Conservation (phyloP, 2,329 filamentous ascomycete species). For the Tothia fuscella region DNA sequence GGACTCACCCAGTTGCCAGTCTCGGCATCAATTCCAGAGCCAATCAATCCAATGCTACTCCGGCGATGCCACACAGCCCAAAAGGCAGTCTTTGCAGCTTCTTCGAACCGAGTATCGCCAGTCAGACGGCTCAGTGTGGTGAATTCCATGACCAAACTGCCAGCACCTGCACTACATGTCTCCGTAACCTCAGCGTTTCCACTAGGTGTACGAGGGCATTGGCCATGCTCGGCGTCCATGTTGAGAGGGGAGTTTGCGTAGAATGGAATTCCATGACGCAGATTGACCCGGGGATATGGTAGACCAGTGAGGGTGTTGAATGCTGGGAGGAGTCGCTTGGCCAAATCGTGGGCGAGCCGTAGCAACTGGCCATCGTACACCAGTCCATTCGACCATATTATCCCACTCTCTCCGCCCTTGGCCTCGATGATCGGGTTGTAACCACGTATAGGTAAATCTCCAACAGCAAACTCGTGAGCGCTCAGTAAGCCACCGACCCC, state of each 20-base stretch:
- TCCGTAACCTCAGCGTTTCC: slow-evolving; percentile 67
- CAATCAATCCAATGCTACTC: slow-evolving; percentile 76
- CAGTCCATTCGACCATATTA: slow-evolving; percentile 65
- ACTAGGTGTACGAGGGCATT: slow-evolving; percentile 34
- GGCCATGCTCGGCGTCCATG: slow-evolving; percentile 36
- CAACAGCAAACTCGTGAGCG: slow-evolving; percentile 84
- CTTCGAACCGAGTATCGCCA: slow-evolving; percentile 77
- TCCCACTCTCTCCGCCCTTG: slow-evolving; percentile 30
- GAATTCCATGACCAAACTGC: slow-evolving; percentile 87
- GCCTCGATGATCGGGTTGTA: slow-evolving; percentile 45
- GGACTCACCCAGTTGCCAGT: slow-evolving; percentile 78
- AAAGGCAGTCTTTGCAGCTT: slow-evolving; percentile 80
- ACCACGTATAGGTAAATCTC: slow-evolving; percentile 73
- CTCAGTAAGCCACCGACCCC: slow-evolving; percentile 84
- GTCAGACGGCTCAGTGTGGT: slow-evolving; percentile 80
- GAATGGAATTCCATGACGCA: slow-evolving; percentile 82
- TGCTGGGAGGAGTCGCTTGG: slow-evolving; percentile 71
- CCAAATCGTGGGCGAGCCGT: slow-evolving; percentile 78
- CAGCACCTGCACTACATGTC: slow-evolving; percentile 94
- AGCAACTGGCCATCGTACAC: slow-evolving; percentile 82
- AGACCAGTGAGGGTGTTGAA: slow-evolving; percentile 87
- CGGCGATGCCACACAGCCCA: slow-evolving; percentile 92
- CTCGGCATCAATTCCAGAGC: slow-evolving; percentile 85
- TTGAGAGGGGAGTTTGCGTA: slow-evolving; percentile 79
- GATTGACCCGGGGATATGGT: slow-evolving; percentile 87